These are phyloP conservation scores for Boletus tomentosulus DNA, from an alignment of 768 basidiomycete genomes.

Conservation along the genomic window DNA sequence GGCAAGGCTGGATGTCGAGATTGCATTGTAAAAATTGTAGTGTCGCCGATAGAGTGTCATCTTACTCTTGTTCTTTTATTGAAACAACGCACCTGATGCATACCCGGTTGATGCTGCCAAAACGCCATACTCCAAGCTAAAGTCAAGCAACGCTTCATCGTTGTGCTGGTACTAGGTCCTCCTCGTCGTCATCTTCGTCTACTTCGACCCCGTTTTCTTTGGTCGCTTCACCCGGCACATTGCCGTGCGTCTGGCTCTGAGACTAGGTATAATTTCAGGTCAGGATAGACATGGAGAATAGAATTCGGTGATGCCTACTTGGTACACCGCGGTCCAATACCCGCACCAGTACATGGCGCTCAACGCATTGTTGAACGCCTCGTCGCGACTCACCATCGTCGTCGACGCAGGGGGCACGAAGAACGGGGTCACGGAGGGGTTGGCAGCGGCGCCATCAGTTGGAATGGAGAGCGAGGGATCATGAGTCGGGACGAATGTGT, in stretches of 20 bases:
- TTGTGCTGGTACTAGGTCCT: constrained; percentile 28
- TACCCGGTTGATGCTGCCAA: background rate
- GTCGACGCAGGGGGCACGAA: constrained; percentile 33
- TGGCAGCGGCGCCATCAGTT: constrained; percentile 14
- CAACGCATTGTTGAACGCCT: constrained; percentile 72
- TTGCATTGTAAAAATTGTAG: constrained; percentile 49
- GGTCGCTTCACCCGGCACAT: constrained; percentile 25
- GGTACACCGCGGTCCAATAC: constrained; percentile 85
- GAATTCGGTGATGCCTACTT: constrained; percentile 47
- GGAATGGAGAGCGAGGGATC: constrained; percentile 54
- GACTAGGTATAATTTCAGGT: constrained; percentile 23
- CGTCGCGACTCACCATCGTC: constrained; percentile 55
- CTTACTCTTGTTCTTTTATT: background rate
- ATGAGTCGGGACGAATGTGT: constrained; percentile 66
- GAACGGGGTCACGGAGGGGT: constrained; percentile 14
- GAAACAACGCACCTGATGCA: constrained; percentile 18
- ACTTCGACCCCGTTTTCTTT: constrained; percentile 25
- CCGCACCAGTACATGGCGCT: constrained; percentile 84
- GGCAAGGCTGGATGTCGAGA: constrained; percentile 81
- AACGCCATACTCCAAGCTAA: background rate
- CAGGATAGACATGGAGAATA: background rate
- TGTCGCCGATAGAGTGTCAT: background rate
- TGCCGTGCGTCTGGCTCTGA: constrained; percentile 27
- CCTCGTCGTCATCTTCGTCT: constrained; percentile 20
- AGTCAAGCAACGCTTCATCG: constrained; percentile 13